These are phyloP conservation scores for Geotrichum ghanense DNA, from an alignment of 805 yeast species.

Conservation along the genomic window DNA sequence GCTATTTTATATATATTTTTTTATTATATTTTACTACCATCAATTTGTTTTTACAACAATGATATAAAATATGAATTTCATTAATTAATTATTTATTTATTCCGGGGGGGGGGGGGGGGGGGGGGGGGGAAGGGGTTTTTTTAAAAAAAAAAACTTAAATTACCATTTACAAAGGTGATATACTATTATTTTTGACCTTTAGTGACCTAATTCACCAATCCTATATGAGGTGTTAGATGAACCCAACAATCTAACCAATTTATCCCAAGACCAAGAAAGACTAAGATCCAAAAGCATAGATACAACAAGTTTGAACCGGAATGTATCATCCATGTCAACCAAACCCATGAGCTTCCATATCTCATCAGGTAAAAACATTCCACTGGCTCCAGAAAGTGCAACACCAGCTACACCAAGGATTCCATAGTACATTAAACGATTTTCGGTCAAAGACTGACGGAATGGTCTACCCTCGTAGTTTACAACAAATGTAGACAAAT, in stretches of 20 bases:
- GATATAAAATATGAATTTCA: no score
- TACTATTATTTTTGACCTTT: no score
- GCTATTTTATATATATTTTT: no score
- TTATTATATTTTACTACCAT: no score
- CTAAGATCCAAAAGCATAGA: constrained; percentile 67
- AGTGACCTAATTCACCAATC: no score
- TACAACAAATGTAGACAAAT: constrained; percentile 94
- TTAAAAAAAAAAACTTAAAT: no score
- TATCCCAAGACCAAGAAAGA: constrained; percentile 67
- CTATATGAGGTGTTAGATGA: constrained; percentile 11
- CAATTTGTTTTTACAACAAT: no score
- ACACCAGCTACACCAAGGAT: constrained; percentile 80
- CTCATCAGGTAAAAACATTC: constrained; percentile 67
- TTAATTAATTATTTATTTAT: no score
- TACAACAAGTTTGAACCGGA: constrained; percentile 67
- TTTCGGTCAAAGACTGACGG: constrained; percentile 79
- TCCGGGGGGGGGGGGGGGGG: no score
- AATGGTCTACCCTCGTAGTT: constrained; percentile 97
- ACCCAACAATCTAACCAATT: constrained; percentile 48
- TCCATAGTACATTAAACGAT: constrained; percentile 96
- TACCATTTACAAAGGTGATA: no score
- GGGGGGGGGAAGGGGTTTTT: no score
- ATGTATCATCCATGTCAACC: constrained; percentile 67
- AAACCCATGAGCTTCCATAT: constrained; percentile 83
- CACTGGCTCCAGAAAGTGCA: constrained; percentile 87